Evolutionary conservation across 31 red algal species (phyloP).

Genomic region (Porphyra umbilicalis): DNA sequence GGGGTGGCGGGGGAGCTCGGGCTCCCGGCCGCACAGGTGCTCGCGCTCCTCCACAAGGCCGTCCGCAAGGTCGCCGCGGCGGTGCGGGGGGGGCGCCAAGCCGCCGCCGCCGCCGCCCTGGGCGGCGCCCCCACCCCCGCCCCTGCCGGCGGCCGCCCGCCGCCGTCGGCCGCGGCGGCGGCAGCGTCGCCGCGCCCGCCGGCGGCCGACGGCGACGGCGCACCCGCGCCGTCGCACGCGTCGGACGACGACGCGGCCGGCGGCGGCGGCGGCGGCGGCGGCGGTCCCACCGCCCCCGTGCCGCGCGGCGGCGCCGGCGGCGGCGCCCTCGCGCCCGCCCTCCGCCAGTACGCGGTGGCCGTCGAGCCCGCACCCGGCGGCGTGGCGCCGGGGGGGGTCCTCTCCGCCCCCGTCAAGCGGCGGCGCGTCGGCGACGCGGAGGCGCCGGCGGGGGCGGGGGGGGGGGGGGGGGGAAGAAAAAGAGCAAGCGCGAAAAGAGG

Average conservation of each 20-base stretch:
- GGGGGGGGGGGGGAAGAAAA: not conserved
- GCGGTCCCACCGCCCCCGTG: too few species aligned
- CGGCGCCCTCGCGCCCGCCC: not conserved
- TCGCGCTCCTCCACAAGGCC: conserved; percentile 91
- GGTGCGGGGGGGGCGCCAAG: conserved; percentile 41
- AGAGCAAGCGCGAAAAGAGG: not conserved
- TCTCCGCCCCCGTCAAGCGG: not conserved
- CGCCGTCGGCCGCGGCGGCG: not conserved
- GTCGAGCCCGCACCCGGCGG: not conserved
- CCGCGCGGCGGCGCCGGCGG: not conserved
- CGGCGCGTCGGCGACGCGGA: not conserved
- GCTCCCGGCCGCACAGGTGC: conserved; percentile 55
- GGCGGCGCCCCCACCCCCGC: conserved; percentile 3
- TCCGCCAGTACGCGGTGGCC: not conserved
- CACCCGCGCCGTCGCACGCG: too few species aligned
- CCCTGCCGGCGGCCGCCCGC: not conserved
- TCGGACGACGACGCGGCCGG: not conserved
- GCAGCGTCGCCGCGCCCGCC: not conserved
- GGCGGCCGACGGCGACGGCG: not conserved
- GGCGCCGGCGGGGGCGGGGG: not conserved
- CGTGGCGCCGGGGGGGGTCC: not conserved
- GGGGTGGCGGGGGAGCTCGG: conserved; percentile 45
- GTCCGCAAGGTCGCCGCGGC: conserved; percentile 65
- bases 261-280: not conserved
- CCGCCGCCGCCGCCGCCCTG: conserved; percentile 16